Base-by-base conservation (phyloP, 106 monocot genomes). In the Ottelia alismoides region DNA sequence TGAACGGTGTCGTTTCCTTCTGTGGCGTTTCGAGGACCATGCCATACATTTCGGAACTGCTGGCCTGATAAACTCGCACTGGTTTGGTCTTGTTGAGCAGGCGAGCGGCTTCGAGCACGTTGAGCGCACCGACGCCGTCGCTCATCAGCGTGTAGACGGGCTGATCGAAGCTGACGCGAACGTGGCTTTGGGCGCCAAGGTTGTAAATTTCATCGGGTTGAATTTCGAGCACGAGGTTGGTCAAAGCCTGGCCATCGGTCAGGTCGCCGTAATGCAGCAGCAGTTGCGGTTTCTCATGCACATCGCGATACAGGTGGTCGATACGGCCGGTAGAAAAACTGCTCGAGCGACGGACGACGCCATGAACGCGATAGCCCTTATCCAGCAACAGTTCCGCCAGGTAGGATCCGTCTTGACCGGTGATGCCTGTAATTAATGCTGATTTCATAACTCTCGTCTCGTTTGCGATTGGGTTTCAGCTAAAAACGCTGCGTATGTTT, bases 121-220 rank as follows among this genome's bases (percentile, higher is more conserved):
- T 79, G 28, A 90, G 69, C 5, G 84, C 57, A 47, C 89, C 89
- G 65, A 84, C 84, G 68, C 72, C 89, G 19, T 80, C 84, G 50
- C 83, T 80, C 58, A 84, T 84, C 26, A 80, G 80, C 1, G 89
- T 90, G 65, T 80, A 90, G 47, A 84, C 89, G 11, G 89, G 89
- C 57, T 84, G 69, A 79, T 90, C 89, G 62, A 90, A 90, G 56
- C 84, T 84, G 48, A 89, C 79, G 27, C 83, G 83, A 20, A 89
- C 88, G 62, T 89, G 88, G 26, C 83, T 83, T 65, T 89, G 88
- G 14, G 88, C 88, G 62, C 83, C 88, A 45, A 89, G 74, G 70
- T 89, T 89, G 71, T 89, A 89, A 40, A 89, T 77, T 71, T 89
- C 88, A 62, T 89, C 83, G 56, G 88, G 88, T 47, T 68, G 70